Percentiles rank a stretch among this genome's conserved stretches.
These are phyloP conservation scores for Phytophthora colocasiae DNA, from an alignment of 352 stramenopile species.

Conservation along the genomic window DNA sequence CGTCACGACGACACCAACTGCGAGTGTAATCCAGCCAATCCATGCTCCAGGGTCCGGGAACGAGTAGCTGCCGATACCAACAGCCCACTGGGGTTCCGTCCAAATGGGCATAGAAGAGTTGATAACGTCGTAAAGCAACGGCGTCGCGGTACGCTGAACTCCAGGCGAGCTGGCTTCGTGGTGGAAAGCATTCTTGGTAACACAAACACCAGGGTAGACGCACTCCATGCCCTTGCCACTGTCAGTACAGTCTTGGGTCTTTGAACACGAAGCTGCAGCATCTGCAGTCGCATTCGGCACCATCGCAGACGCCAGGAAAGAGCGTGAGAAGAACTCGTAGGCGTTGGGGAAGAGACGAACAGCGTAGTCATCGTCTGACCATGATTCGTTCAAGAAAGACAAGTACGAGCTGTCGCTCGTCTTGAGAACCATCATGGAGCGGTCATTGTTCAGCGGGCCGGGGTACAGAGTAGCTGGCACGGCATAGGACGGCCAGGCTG, in stretches of 20 bases:
- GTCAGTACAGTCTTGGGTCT: slow-evolving; percentile 62
- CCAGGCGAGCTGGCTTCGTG: slow-evolving; percentile 81
- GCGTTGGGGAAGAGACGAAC: slow-evolving; percentile 82
- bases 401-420: slow-evolving; percentile 43
- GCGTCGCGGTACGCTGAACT: slow-evolving; percentile 55
- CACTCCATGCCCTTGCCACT: slow-evolving; percentile 71
- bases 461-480: slow-evolving; percentile 67
- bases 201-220: slow-evolving; percentile 79
- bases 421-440: slow-evolving; percentile 63
- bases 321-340: slow-evolving; percentile 80
- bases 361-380: slow-evolving; percentile 60
- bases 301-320: slow-evolving; percentile 72
- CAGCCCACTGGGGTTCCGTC: slow-evolving; percentile 75
- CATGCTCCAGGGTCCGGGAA: slow-evolving; percentile 78
- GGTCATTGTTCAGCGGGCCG: slow-evolving; percentile 51
- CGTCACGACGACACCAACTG: slow-evolving; percentile 55
- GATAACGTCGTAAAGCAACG: slow-evolving; percentile 66
- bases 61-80: slow-evolving; percentile 76
- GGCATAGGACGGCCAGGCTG: slow-evolving; percentile 61
- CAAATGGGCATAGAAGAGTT: slow-evolving; percentile 77
- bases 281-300: slow-evolving; percentile 46
- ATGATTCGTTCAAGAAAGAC: slow-evolving; percentile 60
- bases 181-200: slow-evolving; percentile 65
- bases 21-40: slow-evolving; percentile 79
- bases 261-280: slow-evolving; percentile 47